phyloP scores from a whole-genome alignment of 139 green algal species.

The Edaphochlamys debaryana region DNA sequence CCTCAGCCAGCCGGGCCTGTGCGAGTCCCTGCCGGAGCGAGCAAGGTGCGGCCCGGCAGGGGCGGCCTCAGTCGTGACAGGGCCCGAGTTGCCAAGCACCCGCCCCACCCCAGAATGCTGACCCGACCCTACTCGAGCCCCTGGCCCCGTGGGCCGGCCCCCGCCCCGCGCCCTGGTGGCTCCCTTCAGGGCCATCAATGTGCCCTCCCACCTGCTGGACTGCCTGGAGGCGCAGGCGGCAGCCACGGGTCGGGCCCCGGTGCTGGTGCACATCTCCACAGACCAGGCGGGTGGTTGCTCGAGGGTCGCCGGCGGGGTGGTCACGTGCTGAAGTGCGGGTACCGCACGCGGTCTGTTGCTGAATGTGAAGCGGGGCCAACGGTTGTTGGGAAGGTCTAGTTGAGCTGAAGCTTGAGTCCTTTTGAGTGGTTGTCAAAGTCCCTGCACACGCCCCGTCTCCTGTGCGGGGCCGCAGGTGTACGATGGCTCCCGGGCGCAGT shows the following conservation, averaged over 20 bases:
- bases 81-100: too few relatives aligned
- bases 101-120: too few relatives aligned
- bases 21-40: conserved; percentile 41
- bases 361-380: too few relatives aligned
- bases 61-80: too few relatives aligned
- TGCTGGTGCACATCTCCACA: conserved; percentile 84
- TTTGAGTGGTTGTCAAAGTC: too few relatives aligned
- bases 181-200: conserved; percentile 56
- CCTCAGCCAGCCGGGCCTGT: conserved; percentile 64
- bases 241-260: conserved; percentile 4
- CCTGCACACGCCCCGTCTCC: too few relatives aligned
- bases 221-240: conserved; percentile 45
- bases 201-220: conserved; percentile 54
- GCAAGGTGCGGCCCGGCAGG: conserved; percentile 20
- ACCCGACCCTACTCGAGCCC: too few relatives aligned
- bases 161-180: background rate
- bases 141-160: too few relatives aligned
- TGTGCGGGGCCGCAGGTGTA: conserved; percentile 79
- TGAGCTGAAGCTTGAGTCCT: too few relatives aligned
- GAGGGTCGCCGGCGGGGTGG: background rate
- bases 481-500: conserved; percentile 57
- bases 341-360: too few relatives aligned
- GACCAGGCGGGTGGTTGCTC: conserved; percentile 67
- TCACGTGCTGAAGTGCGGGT: too few relatives aligned
- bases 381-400: too few relatives aligned